Base-by-base conservation (phyloP, 2,329 filamentous ascomycete genomes). In the Colletotrichum salicis region DNA sequence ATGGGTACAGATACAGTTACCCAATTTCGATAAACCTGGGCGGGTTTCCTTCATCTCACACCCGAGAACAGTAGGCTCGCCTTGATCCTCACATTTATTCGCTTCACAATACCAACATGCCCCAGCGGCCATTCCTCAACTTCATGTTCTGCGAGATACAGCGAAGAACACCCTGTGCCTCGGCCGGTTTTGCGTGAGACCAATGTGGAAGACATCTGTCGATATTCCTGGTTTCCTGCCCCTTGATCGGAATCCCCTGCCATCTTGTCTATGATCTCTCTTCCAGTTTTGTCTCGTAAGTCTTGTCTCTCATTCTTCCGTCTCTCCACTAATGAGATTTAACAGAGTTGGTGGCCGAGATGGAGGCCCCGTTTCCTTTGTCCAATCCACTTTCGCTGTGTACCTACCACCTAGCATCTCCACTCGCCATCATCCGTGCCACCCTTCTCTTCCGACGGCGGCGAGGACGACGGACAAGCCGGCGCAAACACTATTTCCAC, bases 171-270 rank as follows among this genome's bases (percentile, higher is more conserved):
- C 37, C 19, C 5, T 29, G 33, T 35, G 11, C 33, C 33, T 35
- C 11, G 33, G 11, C 11, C 33, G 33, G 33, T 35, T 10, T 48
- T 48, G 19, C 19, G 19, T 11, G 41, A 48, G 41, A 22, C 41
- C 19, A 48, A 8, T 22, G 19, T 48, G 41, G 41, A 48, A 48
- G 41, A 48, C 19, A 48, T 48, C 10, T 48, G 41, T 48, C 12
- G 33, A 24, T n/a, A 6, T 56, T 64, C 15, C 29, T 57, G 5
- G n/a, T 59, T 19, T 64, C 27, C 12, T 37, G 48, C 56, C 63
- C 29, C 60, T 37, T 29, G 56, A 63, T 64, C 69, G 64, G 69
- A 71, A 69, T 69, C 41, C 59, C 69, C 69, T 69, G 65, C 65
- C 69, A 69, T 62, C 59, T 37, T 59, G 65, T 71, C 65, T 68